These are phyloP conservation scores for Protomyces pachydermus DNA, from an alignment of 1,139 yeast genomes.

Conservation along the genomic window DNA sequence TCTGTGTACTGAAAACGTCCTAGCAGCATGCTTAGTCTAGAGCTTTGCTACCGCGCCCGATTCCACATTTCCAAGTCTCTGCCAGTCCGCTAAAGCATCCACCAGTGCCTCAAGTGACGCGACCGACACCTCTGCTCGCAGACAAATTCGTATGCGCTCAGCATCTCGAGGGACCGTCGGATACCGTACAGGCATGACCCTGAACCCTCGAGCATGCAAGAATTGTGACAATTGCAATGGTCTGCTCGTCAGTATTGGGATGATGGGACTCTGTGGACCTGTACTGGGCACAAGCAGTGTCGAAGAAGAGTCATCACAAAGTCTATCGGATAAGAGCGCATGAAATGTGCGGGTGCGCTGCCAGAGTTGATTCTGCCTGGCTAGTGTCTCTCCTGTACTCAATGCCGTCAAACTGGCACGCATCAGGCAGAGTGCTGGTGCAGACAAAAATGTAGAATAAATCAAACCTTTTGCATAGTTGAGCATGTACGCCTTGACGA, in stretches of 20 bases:
- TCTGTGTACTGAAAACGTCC: too few relatives aligned
- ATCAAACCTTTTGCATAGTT: slow-evolving; percentile 37
- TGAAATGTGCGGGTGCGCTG: slow-evolving; percentile 8
- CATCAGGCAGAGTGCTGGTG: slow-evolving; percentile 22
- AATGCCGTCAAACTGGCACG: slow-evolving; percentile 10
- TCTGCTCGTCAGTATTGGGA: slow-evolving; percentile 33
- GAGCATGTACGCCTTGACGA: slow-evolving; percentile 33
- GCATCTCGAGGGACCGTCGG: slow-evolving; percentile 37
- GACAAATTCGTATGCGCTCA: slow-evolving; percentile 36
- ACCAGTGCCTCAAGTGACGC: slow-evolving; percentile 32
- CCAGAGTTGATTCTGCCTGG: slow-evolving; percentile 25
- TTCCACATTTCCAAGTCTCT: not conserved
- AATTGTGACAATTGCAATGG: slow-evolving; percentile 34
- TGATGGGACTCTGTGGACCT: slow-evolving; percentile 32
- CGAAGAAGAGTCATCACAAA: not conserved
- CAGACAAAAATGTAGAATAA: slow-evolving; percentile 33
- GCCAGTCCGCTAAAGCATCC: slow-evolving; percentile 29
- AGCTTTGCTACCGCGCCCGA: not conserved
- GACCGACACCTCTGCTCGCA: slow-evolving; percentile 34
- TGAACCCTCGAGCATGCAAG: slow-evolving; percentile 33
- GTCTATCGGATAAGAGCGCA: not conserved
- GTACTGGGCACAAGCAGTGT: slow-evolving; percentile 14
- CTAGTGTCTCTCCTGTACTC: slow-evolving; percentile 4
- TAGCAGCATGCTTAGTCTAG: too few relatives aligned
- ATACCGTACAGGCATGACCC: slow-evolving; percentile 36